Percentiles rank a stretch among this genome's conserved stretches.
phyloP scores from a whole-genome alignment of 2,329 filamentous ascomycete genomes.

The Talaromyces amestolkiae region DNA sequence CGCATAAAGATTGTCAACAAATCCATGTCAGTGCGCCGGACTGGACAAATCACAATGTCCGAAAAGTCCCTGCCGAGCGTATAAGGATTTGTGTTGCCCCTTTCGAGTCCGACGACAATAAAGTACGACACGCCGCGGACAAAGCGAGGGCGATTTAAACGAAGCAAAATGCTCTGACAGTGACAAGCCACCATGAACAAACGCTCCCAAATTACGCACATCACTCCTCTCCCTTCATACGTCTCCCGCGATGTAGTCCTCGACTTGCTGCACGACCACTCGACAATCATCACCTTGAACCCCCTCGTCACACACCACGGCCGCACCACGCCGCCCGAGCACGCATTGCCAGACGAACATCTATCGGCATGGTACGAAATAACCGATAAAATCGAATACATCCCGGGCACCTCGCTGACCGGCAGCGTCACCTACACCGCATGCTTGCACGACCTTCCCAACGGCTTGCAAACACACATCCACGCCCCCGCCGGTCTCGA shows the following conservation, averaged over 20 bases:
- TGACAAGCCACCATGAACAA: slow-evolving; percentile 29
- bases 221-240: slow-evolving; percentile 68
- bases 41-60: not conserved
- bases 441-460: slow-evolving; percentile 71
- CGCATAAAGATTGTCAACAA: not conserved
- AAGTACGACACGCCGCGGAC: not conserved
- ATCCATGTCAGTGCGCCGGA: not conserved
- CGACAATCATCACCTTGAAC: slow-evolving; percentile 81
- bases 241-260: slow-evolving; percentile 67
- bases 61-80: not conserved
- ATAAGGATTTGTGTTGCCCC: not conserved
- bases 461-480: slow-evolving; percentile 75
- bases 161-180: not conserved
- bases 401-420: slow-evolving; percentile 62
- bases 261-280: slow-evolving; percentile 70
- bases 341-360: slow-evolving; percentile 63
- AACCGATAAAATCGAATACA: slow-evolving; percentile 71
- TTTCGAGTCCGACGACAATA: not conserved
- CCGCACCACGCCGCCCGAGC: slow-evolving; percentile 64
- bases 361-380: slow-evolving; percentile 72
- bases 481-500: slow-evolving; percentile 81
- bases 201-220: slow-evolving; percentile 69
- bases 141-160: not conserved
- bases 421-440: slow-evolving; percentile 72
- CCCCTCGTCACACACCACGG: slow-evolving; percentile 72